Evolutionary conservation across 2,329 filamentous ascomycete species (phyloP).

Genomic region (Neonectria punicea): DNA sequence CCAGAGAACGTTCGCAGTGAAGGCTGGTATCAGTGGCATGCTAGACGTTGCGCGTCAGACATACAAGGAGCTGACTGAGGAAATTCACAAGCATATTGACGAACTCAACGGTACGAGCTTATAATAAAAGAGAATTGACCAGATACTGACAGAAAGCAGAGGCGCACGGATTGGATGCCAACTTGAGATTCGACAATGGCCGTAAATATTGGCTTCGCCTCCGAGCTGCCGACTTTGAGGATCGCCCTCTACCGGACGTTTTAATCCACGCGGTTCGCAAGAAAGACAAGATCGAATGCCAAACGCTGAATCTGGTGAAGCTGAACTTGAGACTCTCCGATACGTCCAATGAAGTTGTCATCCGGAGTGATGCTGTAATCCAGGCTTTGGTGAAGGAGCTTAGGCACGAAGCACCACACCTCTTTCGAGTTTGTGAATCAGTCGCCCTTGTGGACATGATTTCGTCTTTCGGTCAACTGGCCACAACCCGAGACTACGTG

Average conservation of each 20-base stretch:
- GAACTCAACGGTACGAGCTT: constrained; percentile 68
- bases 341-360: constrained; percentile 84
- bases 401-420: constrained; percentile 73
- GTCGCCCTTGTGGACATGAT: constrained; percentile 91
- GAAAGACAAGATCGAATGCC: constrained; percentile 84
- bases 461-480: constrained; percentile 78
- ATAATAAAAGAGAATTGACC: too few relatives aligned
- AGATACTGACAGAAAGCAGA: constrained; percentile 50
- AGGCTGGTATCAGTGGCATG: constrained; percentile 83
- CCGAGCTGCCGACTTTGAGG: constrained; percentile 69
- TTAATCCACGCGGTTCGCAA: constrained; percentile 83
- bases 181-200: constrained; percentile 79
- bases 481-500: constrained; percentile 68
- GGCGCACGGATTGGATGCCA: constrained; percentile 67
- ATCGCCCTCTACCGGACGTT: constrained; percentile 67
- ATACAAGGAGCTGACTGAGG: constrained; percentile 87
- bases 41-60: constrained; percentile 89
- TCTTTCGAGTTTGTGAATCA: constrained; percentile 89
- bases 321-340: constrained; percentile 81
- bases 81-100: constrained; percentile 77
- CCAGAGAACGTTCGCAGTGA: constrained; percentile 90
- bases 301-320: constrained; percentile 86
- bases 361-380: constrained; percentile 82
- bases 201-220: constrained; percentile 85
- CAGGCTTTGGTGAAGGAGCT: constrained; percentile 77